Evolutionary conservation across 2,329 filamentous ascomycete species (phyloP).

Genomic region (Colletotrichum sp.): DNA sequence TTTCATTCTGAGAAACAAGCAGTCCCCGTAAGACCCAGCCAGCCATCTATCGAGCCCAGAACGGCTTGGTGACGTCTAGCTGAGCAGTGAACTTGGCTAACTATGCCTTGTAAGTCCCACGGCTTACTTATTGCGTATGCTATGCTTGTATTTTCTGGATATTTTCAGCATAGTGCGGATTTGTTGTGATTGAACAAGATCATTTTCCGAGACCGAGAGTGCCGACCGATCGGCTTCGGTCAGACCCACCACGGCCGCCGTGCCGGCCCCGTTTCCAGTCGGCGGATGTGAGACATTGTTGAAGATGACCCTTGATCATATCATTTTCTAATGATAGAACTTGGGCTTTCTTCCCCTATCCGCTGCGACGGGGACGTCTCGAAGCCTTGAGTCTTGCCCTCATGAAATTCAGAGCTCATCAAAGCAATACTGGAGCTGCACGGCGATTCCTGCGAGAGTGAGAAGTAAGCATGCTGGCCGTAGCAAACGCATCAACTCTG

Average conservation of each 20-base stretch:
- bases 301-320: background rate
- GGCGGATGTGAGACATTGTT: background rate
- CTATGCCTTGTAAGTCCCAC: background rate
- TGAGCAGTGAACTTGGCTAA: background rate
- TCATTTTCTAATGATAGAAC: background rate
- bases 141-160: background rate
- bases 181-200: background rate
- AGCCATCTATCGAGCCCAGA: background rate
- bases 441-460: background rate
- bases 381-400: accelerated
- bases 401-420: accelerated
- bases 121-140: background rate
- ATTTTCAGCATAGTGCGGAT: background rate
- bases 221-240: background rate
- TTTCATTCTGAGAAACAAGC: background rate
- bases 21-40: background rate
- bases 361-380: background rate
- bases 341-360: background rate
- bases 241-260: background rate
- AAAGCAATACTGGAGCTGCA: accelerated
- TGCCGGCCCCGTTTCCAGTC: background rate
- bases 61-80: background rate
- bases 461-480: background rate
- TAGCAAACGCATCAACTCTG: background rate
- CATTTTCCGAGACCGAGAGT: background rate